phyloP scores from a whole-genome alignment of 768 basidiomycete genomes.

The Phlebiopsis gigantea region DNA sequence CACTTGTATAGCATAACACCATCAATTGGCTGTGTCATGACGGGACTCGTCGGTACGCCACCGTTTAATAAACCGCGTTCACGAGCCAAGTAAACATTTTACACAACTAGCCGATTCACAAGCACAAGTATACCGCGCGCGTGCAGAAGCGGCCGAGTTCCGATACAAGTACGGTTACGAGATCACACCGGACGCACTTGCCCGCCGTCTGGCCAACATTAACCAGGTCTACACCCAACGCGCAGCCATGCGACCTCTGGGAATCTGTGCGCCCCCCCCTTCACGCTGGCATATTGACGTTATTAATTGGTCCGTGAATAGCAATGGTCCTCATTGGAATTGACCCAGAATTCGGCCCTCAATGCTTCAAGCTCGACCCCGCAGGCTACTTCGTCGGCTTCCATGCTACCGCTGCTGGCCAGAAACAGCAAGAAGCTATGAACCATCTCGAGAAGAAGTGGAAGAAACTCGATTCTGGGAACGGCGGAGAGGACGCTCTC shows the following conservation, averaged over 20 bases:
- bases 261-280: constrained; percentile 66
- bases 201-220: constrained; percentile 92
- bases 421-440: constrained; percentile 98
- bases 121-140: constrained; percentile 81
- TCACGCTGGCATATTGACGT: background rate
- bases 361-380: constrained; percentile 96
- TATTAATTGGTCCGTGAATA: constrained; percentile 24
- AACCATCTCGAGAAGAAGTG: constrained; percentile 98
- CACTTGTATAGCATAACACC: constrained; percentile 96
- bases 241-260: constrained; percentile 94
- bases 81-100: too few relatives aligned
- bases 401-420: constrained; percentile 93
- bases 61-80: too few relatives aligned
- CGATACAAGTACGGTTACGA: constrained; percentile 97
- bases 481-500: constrained; percentile 73
- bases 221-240: constrained; percentile 99
- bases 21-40: constrained; percentile 96
- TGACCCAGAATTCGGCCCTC: constrained; percentile 90
- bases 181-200: constrained; percentile 95
- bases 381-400: constrained; percentile 99
- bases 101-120: constrained; percentile 95
- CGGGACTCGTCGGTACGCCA: constrained; percentile 80
- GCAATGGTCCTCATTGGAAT: constrained; percentile 96
- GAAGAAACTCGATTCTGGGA: constrained; percentile 86
- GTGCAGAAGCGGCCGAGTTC: constrained; percentile 86